Percentiles rank a stretch among this genome's conserved stretches.
Evolutionary conservation across 2,329 filamentous ascomycete species (phyloP).

Genomic region (Cytospora piceae): DNA sequence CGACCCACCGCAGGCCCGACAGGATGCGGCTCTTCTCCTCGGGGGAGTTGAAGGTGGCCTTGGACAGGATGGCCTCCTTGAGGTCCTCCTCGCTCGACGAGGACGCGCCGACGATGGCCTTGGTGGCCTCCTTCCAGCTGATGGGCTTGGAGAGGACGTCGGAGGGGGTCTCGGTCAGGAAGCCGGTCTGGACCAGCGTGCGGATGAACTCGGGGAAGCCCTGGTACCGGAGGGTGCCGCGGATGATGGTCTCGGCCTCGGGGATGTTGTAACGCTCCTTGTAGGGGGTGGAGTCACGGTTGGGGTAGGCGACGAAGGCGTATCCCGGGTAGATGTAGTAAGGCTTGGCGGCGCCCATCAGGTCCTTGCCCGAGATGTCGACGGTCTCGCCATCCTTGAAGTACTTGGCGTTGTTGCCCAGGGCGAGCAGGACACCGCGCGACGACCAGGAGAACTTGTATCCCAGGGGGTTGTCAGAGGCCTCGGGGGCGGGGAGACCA

Average conservation of each 20-base stretch:
- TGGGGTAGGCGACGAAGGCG: conserved; percentile 89
- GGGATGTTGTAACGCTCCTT: conserved; percentile 89
- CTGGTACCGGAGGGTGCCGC: conserved; percentile 79
- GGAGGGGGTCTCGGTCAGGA: conserved; percentile 73
- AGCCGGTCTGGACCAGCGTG: conserved; percentile 85
- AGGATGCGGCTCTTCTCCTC: conserved; percentile 73
- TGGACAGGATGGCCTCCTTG: conserved; percentile 71
- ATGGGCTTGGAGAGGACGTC: conserved; percentile 68
- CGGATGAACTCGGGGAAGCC: conserved; percentile 92
- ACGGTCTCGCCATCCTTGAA: conserved; percentile 79
- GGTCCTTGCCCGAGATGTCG: conserved; percentile 65
- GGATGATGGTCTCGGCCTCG: conserved; percentile 84
- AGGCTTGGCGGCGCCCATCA: conserved; percentile 87
- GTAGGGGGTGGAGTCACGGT: conserved; percentile 86
- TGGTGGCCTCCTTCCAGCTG: conserved; percentile 83
- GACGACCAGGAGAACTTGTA: conserved; percentile 85
- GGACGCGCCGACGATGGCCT: conserved; percentile 72
- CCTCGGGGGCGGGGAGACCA: conserved; percentile 72
- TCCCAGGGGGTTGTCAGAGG: conserved; percentile 85
- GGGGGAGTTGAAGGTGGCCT: conserved; percentile 68
- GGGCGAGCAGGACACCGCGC: conserved; percentile 83
- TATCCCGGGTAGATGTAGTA: conserved; percentile 90
- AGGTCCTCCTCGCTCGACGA: conserved; percentile 72
- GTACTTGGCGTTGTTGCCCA: conserved; percentile 83
- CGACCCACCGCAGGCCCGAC: conserved; percentile 71